Conservation (phyloP, 176 grass and related monocot species). For the Oryza nivara region DNA sequence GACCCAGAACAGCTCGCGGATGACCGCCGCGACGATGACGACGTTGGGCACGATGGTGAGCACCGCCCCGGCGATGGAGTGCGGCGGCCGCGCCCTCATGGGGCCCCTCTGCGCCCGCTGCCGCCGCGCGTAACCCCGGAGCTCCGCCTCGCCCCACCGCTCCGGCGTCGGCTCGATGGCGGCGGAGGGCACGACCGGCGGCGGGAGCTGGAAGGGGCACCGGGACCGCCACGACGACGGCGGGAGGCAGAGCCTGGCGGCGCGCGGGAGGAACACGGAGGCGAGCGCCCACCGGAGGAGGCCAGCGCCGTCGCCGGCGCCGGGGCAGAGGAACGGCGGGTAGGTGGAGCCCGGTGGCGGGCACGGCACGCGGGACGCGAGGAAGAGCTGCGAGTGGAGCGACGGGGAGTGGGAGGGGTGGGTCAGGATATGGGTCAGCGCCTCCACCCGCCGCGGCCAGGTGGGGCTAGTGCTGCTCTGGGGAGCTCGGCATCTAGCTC, state of each 20-base stretch:
- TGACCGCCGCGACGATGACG: constrained; percentile 32
- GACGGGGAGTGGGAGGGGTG: constrained; percentile 63
- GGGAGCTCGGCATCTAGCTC: not conserved
- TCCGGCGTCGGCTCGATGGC: constrained; percentile 61
- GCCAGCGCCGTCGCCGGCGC: constrained; percentile 23
- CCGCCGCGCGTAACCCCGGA: constrained; percentile 45
- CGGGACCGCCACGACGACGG: constrained; percentile 70
- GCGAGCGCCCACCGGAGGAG: constrained; percentile 63
- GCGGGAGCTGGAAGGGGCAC: constrained; percentile 82
- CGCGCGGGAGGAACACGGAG: constrained; percentile 62
- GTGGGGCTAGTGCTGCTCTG: not conserved
- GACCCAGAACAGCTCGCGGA: constrained; percentile 51
- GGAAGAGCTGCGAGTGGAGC: constrained; percentile 85
- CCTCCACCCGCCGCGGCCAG: constrained; percentile 52
- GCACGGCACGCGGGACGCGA: constrained; percentile 62
- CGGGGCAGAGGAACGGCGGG: constrained; percentile 80
- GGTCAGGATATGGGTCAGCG: constrained; percentile 64
- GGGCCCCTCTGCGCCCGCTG: constrained; percentile 41
- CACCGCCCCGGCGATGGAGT: constrained; percentile 38
- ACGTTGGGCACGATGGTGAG: constrained; percentile 39
- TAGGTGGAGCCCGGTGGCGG: constrained; percentile 45
- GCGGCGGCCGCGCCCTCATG: constrained; percentile 25
- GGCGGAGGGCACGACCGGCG: constrained; percentile 55
- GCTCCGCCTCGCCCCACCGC: constrained; percentile 50
- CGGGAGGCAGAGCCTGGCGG: constrained; percentile 55